These are phyloP conservation scores for Lecanoromycetidae sp. DNA, from an alignment of 2,329 filamentous ascomycete species.

Conservation along the genomic window DNA sequence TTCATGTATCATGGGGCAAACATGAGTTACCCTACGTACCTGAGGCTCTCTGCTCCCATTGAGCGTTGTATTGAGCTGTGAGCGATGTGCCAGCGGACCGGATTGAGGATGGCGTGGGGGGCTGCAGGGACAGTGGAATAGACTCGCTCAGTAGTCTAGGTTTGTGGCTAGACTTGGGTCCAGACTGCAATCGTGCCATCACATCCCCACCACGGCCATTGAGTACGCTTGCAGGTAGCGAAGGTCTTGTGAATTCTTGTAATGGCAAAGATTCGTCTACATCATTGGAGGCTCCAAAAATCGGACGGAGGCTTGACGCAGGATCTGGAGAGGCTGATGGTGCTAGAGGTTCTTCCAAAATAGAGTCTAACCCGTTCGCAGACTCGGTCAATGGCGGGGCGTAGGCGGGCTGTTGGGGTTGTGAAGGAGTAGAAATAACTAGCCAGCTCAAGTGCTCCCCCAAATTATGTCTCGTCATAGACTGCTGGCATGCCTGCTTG, in stretches of 20 bases:
- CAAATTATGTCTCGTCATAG: constrained; percentile 40
- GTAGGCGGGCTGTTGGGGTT: constrained; percentile 4
- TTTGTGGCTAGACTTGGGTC: constrained; percentile 30
- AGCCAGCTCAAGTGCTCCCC: constrained; percentile 36
- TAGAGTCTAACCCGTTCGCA: not conserved
- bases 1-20: too few relatives aligned
- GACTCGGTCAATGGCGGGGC: not conserved
- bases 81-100: constrained; percentile 8
- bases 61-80: constrained; percentile 16
- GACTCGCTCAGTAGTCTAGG: constrained; percentile 29
- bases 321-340: not conserved
- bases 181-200: constrained; percentile 36
- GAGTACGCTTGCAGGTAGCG: constrained; percentile 20
- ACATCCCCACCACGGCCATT: constrained; percentile 22
- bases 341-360: not conserved
- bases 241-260: constrained; percentile 5
- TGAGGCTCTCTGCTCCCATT: constrained; percentile 6
- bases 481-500: constrained; percentile 22
- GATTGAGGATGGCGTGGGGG: not conserved
- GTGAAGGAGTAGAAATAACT: constrained; percentile 21
- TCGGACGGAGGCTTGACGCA: not conserved
- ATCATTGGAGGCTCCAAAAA: not conserved
- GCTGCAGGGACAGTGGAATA: constrained; percentile 4
- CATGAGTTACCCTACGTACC: constrained; percentile 4
- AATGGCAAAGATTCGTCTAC: not conserved